Conservation (phyloP, 768 basidiomycete genomes). For the Amyloporia xantha region DNA sequence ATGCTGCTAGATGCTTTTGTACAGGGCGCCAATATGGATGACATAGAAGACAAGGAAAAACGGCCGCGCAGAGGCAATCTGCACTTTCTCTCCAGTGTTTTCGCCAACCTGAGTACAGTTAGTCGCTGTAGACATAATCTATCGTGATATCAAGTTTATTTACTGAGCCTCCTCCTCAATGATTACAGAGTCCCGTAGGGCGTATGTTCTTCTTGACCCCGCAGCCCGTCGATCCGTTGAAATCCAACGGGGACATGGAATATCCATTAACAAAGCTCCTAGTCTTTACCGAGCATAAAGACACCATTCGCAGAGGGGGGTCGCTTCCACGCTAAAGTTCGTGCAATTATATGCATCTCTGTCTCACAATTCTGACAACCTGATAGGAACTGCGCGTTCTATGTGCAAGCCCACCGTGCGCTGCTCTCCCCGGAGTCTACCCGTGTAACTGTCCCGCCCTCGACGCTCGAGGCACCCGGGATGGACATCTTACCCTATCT, state of each 20-base stretch:
- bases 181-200: conserved; percentile 59
- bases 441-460: conserved; percentile 49
- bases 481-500: conserved; percentile 82
- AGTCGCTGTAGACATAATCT: too few relatives aligned
- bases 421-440: conserved; percentile 62
- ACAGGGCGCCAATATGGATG: conserved; percentile 55
- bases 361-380: conserved; percentile 12
- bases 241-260: conserved; percentile 44
- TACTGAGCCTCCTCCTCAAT: background rate
- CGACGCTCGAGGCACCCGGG: conserved; percentile 55
- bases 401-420: conserved; percentile 59
- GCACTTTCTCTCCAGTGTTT: conserved; percentile 91
- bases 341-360: background rate
- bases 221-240: conserved; percentile 42
- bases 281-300: conserved; percentile 84
- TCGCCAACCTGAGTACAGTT: conserved; percentile 85
- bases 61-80: conserved; percentile 66
- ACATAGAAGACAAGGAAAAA: conserved; percentile 41
- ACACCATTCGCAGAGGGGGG: conserved; percentile 80
- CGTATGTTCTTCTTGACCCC: conserved; percentile 78
- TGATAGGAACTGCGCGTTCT: conserved; percentile 72
- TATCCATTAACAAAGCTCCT: conserved; percentile 81
- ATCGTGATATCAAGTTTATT: background rate
- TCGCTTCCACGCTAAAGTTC: conserved; percentile 83
- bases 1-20: conserved; percentile 88